These are phyloP conservation scores for Aspergillus kassunensis DNA, from an alignment of 495 filamentous ascomycete species.

Conservation along the genomic window DNA sequence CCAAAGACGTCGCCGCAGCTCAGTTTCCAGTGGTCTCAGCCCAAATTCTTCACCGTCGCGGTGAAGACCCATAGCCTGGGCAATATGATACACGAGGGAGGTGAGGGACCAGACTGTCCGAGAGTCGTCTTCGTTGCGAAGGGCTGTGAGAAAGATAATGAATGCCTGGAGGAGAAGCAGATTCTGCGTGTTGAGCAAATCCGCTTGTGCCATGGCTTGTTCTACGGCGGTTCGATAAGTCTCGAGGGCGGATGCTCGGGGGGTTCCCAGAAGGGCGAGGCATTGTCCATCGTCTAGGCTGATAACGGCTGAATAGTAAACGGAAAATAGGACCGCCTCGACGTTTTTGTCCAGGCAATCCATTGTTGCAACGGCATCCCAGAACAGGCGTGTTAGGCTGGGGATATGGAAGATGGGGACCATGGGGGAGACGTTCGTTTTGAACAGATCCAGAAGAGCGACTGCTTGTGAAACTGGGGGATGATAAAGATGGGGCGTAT, in stretches of 20 bases:
- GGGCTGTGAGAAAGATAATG: slow-evolving; percentile 31
- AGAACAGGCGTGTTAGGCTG: slow-evolving; percentile 26
- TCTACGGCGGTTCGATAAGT: slow-evolving; percentile 31
- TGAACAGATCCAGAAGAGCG: slow-evolving; percentile 30
- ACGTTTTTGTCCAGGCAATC: slow-evolving; percentile 29
- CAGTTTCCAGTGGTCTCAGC: slow-evolving; percentile 35
- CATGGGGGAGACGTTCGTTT: slow-evolving; percentile 35
- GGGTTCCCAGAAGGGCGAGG: slow-evolving; percentile 20
- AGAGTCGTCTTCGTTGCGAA: slow-evolving; percentile 39
- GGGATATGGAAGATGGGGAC: slow-evolving; percentile 45
- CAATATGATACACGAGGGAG: slow-evolving; percentile 45
- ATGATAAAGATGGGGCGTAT: slow-evolving; percentile 18
- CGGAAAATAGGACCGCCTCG: slow-evolving; percentile 40
- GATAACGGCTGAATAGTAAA: slow-evolving; percentile 40
- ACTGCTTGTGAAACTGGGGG: slow-evolving; percentile 26
- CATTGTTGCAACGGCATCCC: slow-evolving; percentile 33
- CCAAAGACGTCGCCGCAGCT: slow-evolving; percentile 43
- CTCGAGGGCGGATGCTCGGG: slow-evolving; percentile 21
- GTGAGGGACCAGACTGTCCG: slow-evolving; percentile 42
- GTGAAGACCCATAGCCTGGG: slow-evolving; percentile 48
- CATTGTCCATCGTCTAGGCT: slow-evolving; percentile 26
- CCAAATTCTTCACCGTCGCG: slow-evolving; percentile 39
- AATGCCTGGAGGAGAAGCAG: slow-evolving; percentile 34
- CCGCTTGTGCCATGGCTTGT: slow-evolving; percentile 22
- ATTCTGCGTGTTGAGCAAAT: slow-evolving; percentile 32